Conservation (phyloP, 164 flowering plant genomes). For the Macadamia integrifolia region DNA sequence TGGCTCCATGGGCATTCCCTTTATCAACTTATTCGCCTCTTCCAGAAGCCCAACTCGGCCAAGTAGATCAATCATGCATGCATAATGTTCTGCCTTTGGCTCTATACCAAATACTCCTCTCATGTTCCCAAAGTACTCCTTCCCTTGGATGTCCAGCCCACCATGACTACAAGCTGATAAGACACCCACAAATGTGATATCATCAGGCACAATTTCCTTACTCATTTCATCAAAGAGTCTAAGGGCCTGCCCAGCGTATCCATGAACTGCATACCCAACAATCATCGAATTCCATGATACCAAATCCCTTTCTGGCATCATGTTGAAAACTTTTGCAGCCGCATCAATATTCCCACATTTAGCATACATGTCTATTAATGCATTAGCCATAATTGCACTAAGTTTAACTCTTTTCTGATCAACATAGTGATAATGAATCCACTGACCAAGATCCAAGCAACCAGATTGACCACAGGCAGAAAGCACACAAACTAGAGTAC, state of each 20-base stretch:
- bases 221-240: conserved; percentile 35
- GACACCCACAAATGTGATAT: conserved; percentile 45
- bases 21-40: conserved; percentile 40
- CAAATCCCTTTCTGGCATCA: conserved; percentile 33
- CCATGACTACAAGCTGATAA: conserved; percentile 53
- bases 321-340: conserved; percentile 28
- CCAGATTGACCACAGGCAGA: conserved; percentile 65
- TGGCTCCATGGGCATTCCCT: conserved; percentile 45
- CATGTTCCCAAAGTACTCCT: conserved; percentile 31
- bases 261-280: conserved; percentile 41
- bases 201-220: conserved; percentile 30
- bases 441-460: conserved; percentile 46
- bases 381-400: conserved; percentile 37
- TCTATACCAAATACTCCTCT: conserved; percentile 21
- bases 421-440: conserved; percentile 43
- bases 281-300: conserved; percentile 60
- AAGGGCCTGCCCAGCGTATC: conserved; percentile 37
- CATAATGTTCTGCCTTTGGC: conserved; percentile 48
- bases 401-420: conserved; percentile 20
- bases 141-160: conserved; percentile 38
- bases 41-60: conserved; percentile 42
- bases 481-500: conserved; percentile 55
- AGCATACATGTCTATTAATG: conserved; percentile 55
- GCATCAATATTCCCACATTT: conserved; percentile 47
- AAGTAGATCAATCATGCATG: conserved; percentile 48